Conservation (phyloP, 2,329 filamentous ascomycete species). For the Microsporum audouinii region DNA sequence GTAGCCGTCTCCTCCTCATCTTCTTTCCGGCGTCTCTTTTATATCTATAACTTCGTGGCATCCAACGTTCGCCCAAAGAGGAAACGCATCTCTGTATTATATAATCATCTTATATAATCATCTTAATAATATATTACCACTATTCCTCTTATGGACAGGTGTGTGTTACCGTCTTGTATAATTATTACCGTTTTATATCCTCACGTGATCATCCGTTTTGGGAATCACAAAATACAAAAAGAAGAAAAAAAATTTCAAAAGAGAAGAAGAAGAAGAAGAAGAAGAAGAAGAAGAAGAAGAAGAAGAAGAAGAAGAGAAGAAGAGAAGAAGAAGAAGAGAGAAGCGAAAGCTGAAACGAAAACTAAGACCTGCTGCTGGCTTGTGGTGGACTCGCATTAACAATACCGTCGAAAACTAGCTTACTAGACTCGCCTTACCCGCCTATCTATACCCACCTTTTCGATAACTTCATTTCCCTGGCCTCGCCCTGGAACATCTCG, state of each 20-base stretch:
- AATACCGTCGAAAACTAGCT: neutral
- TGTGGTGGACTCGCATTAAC: neutral
- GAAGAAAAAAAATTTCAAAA: neutral
- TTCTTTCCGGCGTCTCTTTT: neutral
- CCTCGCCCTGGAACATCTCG: neutral
- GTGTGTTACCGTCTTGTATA: neutral
- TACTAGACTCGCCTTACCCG: neutral
- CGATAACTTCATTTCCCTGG: constrained; percentile 5
- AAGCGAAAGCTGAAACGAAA: neutral
- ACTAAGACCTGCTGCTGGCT: neutral
- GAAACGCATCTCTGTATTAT: neutral
- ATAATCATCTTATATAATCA: neutral
- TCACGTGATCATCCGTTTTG: neutral
- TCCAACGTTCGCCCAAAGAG: neutral
- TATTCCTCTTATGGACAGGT: neutral
- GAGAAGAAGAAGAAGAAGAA: neutral
- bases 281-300: neutral
- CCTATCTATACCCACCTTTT: constrained; percentile 3
- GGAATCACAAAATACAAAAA: neutral
- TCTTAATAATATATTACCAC: neutral
- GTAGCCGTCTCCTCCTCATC: neutral
- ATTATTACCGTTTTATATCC: neutral
- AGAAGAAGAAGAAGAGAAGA: neutral
- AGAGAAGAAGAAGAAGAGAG: neutral
- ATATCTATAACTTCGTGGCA: neutral